Base-by-base conservation (phyloP, 345 rosid genomes). In the Excoecaria cochinchinensis region DNA sequence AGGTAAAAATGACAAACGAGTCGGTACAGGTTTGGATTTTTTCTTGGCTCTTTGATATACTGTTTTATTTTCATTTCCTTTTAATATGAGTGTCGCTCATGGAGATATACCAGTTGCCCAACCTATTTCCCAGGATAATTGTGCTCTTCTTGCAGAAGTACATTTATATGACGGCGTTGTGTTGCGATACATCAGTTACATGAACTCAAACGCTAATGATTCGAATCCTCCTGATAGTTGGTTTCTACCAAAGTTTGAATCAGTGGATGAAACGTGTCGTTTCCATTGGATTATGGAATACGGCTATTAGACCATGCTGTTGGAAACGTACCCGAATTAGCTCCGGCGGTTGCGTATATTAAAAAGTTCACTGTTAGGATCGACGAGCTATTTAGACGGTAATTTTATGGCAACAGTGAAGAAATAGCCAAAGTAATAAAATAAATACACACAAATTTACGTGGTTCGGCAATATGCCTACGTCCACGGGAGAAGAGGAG, bases 221-320 rank as follows among this genome's bases (percentile, higher is more conserved):
- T 48, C 61, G 10, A 25, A 19, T n/a, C n/a, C n/a, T 4, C 76
- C 84, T 0, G 82, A 75, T 55, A 16, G 50, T 8, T 72, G 83
- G 74, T 85, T 91, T 84, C 55, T 92, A 16, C 98, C 98, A 0
- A 84, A 90, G 8, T 94, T 94, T 59, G 93, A 92, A 58, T 36
- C 80, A 0, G 51, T 82, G 9, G 92, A 82, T 21, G 94, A 80
- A 69, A 38, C 82, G 46, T 74, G 5, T 85, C 96, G 42, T 90
- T 80, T 46, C 94, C 89, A 42, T 9, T 89, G 67, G 97, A 92
- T 76, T 94, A 82, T 74, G 98, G 98, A 4, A 85, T 94, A 68
- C 74, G 87, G 19, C 78, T 93, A 55, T 87, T 92, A 9, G 98
- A 94, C 76, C 98, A 94, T 67, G 97, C 97, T 16, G 98, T 94